These are phyloP conservation scores for Cyclotella kingstonii DNA, from an alignment of 108 stramenopile genomes.

Conservation along the genomic window DNA sequence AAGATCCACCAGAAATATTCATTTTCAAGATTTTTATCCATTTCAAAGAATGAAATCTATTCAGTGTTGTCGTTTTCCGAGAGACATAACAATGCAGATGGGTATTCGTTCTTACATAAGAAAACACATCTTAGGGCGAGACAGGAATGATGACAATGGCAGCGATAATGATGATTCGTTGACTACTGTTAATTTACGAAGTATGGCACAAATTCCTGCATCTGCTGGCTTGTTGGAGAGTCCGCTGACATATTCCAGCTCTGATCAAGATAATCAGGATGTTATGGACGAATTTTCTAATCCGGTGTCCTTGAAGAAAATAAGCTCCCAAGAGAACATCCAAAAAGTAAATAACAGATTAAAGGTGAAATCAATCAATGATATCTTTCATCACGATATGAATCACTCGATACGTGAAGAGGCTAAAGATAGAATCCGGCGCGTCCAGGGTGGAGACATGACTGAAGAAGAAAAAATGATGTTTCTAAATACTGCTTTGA, in stretches of 20 bases:
- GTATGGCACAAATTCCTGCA: slow-evolving; percentile 25
- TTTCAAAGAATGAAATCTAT: too few species aligned
- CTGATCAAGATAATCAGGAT: slow-evolving; percentile 1
- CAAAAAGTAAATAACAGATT: background rate
- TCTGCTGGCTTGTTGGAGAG: slow-evolving; percentile 38
- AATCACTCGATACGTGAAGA: slow-evolving; percentile 18
- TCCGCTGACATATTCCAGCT: background rate
- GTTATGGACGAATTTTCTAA: background rate
- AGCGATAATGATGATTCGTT: slow-evolving; percentile 1
- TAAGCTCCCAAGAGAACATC: background rate
- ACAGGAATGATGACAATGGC: slow-evolving; percentile 10
- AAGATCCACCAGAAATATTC: too few species aligned
- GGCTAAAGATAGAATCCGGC: slow-evolving; percentile 49
- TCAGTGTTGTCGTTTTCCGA: background rate
- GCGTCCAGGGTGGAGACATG: slow-evolving; percentile 57
- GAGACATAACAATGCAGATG: slow-evolving; percentile 26
- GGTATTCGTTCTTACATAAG: slow-evolving; percentile 40
- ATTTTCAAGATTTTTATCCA: too few species aligned
- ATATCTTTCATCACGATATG: slow-evolving; percentile 4
- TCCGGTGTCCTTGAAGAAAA: background rate
- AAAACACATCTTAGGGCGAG: slow-evolving; percentile 25
- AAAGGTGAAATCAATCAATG: slow-evolving; percentile 1
- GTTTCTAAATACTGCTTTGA: slow-evolving; percentile 49
- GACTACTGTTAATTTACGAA: slow-evolving; percentile 10
- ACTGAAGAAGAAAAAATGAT: slow-evolving; percentile 56